Evolutionary conservation across 169 alveolate genomes (phyloP).

Genomic region (Amoebophrya sp.): DNA sequence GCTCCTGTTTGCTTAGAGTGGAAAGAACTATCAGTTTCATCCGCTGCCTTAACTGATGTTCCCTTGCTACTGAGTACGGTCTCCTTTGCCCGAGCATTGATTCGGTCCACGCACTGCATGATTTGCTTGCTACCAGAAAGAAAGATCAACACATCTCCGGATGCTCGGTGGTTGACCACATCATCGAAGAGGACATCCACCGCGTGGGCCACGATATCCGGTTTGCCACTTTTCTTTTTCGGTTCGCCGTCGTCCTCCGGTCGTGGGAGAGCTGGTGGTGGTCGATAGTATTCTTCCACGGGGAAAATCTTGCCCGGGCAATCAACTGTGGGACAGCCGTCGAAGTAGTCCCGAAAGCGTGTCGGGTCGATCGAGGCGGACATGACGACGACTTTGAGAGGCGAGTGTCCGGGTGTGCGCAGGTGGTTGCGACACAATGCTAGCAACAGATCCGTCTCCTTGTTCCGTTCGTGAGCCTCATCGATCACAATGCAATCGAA

Average conservation of each 20-base stretch:
- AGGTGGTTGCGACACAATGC: not conserved
- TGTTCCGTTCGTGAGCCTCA: constrained; percentile 13
- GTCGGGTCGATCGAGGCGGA: not conserved
- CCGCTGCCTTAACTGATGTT: too few relatives aligned
- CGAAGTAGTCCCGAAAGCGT: not conserved
- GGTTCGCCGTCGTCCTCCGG: too few relatives aligned
- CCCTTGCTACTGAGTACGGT: too few relatives aligned
- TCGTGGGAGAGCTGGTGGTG: too few relatives aligned
- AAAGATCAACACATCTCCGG: not conserved
- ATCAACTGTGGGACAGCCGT: not conserved
- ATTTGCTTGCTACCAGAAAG: not conserved
- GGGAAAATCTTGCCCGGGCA: not conserved
- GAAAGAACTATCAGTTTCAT: too few relatives aligned
- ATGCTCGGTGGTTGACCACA: not conserved
- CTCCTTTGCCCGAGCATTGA: not conserved
- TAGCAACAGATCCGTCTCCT: not conserved
- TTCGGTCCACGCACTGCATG: not conserved
- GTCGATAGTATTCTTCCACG: not conserved
- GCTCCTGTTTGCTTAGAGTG: too few relatives aligned
- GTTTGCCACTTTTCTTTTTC: too few relatives aligned
- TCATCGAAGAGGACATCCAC: not conserved
- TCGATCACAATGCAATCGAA: not conserved
- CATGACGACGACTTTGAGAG: not conserved
- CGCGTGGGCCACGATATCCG: not conserved
- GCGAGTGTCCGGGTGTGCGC: not conserved